Percentiles rank a stretch among this genome's conserved stretches.
Evolutionary conservation across 768 basidiomycete species (phyloP).

Genomic region (Boletus huronensis): DNA sequence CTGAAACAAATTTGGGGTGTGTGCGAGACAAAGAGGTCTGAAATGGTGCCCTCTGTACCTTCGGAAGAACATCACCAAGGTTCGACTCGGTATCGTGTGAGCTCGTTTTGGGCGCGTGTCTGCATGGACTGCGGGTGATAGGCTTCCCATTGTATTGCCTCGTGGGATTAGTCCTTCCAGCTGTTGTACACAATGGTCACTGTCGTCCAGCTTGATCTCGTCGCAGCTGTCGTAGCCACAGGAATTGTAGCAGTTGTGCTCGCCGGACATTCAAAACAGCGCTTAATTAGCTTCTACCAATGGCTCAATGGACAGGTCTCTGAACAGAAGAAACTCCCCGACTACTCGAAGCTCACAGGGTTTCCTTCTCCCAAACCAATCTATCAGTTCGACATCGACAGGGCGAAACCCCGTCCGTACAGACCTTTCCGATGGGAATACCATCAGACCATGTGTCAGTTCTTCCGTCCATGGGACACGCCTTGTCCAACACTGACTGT

Average conservation of each 20-base stretch:
- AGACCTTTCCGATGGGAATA: constrained; percentile 56
- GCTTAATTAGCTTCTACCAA: not conserved
- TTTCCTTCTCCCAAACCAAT: constrained; percentile 43
- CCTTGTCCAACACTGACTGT: not conserved
- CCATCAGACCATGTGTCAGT: constrained; percentile 53
- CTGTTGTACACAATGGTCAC: constrained; percentile 9
- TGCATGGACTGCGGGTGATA: not conserved
- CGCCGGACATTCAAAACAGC: not conserved
- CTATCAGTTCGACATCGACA: constrained; percentile 40
- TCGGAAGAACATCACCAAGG: not conserved
- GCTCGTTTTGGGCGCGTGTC: not conserved
- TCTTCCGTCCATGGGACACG: not conserved
- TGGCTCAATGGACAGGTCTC: constrained; percentile 4
- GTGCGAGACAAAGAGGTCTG: not conserved
- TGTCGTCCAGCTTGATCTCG: not conserved
- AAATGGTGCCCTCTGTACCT: not conserved
- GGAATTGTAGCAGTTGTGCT: constrained; percentile 5
- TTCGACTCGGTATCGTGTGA: not conserved
- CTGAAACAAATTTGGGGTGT: not conserved
- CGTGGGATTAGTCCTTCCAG: not conserved
- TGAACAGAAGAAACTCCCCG: constrained; percentile 20
- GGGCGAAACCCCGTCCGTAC: constrained; percentile 47
- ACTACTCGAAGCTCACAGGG: constrained; percentile 44
- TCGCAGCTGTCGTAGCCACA: not conserved
- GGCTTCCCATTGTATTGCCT: not conserved